Conservation (phyloP, 2,329 filamentous ascomycete genomes). For the Bipolaris zeicola region DNA sequence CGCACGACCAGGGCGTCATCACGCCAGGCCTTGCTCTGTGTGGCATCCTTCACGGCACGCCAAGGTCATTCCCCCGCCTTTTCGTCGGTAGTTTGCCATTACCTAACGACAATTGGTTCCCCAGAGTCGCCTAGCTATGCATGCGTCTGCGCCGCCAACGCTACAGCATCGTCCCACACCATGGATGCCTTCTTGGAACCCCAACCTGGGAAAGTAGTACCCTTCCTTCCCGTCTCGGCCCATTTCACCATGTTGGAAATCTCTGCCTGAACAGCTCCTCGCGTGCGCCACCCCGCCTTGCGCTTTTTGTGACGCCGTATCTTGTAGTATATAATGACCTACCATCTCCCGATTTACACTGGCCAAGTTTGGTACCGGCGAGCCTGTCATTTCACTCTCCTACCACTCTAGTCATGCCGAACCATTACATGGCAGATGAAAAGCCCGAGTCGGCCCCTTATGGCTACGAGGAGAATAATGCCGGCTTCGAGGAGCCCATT, state of each 20-base stretch:
- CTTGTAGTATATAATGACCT: constrained; percentile 14
- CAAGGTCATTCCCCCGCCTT: constrained; percentile 21
- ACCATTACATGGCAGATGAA: constrained; percentile 33
- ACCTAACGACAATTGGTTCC: constrained; percentile 36
- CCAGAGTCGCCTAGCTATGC: constrained; percentile 17
- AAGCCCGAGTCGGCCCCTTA: constrained; percentile 25
- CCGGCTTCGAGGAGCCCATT: constrained; percentile 30
- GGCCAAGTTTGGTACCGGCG: constrained; percentile 8
- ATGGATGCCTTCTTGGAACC: constrained; percentile 5
- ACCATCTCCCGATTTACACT: neutral
- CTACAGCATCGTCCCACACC: constrained; percentile 7
- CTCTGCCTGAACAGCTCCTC: constrained; percentile 12
- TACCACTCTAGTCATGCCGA: constrained; percentile 25
- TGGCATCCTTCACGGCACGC: constrained; percentile 10
- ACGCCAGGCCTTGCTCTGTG: neutral
- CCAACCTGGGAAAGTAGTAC: neutral
- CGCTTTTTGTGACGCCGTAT: constrained; percentile 1
- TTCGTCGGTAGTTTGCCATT: constrained; percentile 6
- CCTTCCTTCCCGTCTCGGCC: neutral
- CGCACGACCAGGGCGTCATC: neutral
- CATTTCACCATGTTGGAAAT: constrained; percentile 17
- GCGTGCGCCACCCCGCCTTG: neutral
- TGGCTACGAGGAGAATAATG: constrained; percentile 24
- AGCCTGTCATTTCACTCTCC: neutral
- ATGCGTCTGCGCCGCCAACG: constrained; percentile 9